Base-by-base conservation (phyloP, 1,284 basidiomycete genomes). In the Puccinia coronata region DNA sequence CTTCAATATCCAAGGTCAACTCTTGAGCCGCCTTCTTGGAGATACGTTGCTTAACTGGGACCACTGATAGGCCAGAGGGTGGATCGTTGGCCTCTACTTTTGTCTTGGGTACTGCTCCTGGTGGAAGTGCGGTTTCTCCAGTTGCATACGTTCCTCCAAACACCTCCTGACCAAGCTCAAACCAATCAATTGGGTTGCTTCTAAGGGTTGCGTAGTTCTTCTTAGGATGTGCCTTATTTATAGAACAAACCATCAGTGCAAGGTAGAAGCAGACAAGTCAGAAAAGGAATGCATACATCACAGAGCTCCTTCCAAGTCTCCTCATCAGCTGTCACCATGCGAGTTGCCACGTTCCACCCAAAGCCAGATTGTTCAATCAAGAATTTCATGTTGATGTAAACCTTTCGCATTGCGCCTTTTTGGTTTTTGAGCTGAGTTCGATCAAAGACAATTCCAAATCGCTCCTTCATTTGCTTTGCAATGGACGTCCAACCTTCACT, bases 121-220 rank as follows among this genome's bases (percentile, higher is more conserved):
- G 55, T 57, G 55, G 55, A 57, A 57, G 20, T 6, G 55, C 55
- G 9, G 55, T 31, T 6, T 57, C 55, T 6, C 55, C 55, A 57
- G 55, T 57, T n/a, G 55, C 55, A 57, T 57, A 57, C 8, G 55
- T 57, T 11, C 55, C 55, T 6, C 55, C 55, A 57, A 57, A 57
- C 9, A 57, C 55, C 20, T 57, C 55, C 9, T 23, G 23, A 9
- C 23, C 55, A 11, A 31, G 20, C 20, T 23, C 28, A 31, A n/a
- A 57, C 55, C 55, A 57, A 9, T 57, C 55, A n/a, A 57, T 57
- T 23, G 20, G 55, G n/a, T 57, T 57, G 55, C n/a, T 57, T 9
- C 55, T 6, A 31, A 57, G 55, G 28, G 55, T 31, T 8, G 55
- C 20, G n/a, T 57, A 57, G 9, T 23, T 9, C n/a, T 57, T 57